These are phyloP conservation scores for Yamadazyma tumulicola DNA, from an alignment of 805 yeast genomes.

Conservation along the genomic window DNA sequence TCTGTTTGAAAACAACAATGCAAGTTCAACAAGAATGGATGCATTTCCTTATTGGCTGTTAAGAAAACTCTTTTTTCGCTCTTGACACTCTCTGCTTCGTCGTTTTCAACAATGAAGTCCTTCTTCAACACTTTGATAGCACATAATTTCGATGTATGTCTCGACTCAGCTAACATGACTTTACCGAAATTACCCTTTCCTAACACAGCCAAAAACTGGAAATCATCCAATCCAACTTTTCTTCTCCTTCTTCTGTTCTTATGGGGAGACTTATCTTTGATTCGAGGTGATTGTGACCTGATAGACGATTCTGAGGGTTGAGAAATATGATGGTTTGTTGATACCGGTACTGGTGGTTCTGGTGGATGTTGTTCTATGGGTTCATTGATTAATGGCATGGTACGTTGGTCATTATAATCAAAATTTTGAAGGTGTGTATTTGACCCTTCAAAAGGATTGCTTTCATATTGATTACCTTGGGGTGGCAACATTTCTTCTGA, in stretches of 20 bases:
- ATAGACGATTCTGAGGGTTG: not conserved
- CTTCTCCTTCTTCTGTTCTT: conserved; percentile 46
- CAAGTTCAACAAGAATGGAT: conserved; percentile 88
- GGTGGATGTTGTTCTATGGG: conserved; percentile 10
- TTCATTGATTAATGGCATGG: conserved; percentile 15
- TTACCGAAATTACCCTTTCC: conserved; percentile 99
- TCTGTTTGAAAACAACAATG: conserved; percentile 98
- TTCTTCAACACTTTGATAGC: conserved; percentile 97
- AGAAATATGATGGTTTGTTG: not conserved
- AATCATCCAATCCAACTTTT: conserved; percentile 90
- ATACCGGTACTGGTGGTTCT: conserved; percentile 3
- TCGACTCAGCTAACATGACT: conserved; percentile 94
- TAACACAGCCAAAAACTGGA: conserved; percentile 87
- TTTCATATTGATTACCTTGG: not conserved
- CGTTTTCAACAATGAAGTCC: conserved; percentile 91
- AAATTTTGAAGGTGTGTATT: conserved; percentile 18
- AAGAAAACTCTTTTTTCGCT: conserved; percentile 91
- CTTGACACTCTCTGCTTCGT: conserved; percentile 91
- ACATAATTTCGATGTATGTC: conserved; percentile 74
- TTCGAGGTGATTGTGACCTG: conserved; percentile 10
- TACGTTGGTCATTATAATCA: conserved; percentile 23
- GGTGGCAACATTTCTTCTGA: conserved; percentile 16
- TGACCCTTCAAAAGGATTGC: conserved; percentile 14
- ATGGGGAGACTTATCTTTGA: conserved; percentile 19
- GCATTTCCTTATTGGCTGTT: conserved; percentile 79